phyloP scores from a whole-genome alignment of 139 green algal species.

The Chlamydomonas incerta region DNA sequence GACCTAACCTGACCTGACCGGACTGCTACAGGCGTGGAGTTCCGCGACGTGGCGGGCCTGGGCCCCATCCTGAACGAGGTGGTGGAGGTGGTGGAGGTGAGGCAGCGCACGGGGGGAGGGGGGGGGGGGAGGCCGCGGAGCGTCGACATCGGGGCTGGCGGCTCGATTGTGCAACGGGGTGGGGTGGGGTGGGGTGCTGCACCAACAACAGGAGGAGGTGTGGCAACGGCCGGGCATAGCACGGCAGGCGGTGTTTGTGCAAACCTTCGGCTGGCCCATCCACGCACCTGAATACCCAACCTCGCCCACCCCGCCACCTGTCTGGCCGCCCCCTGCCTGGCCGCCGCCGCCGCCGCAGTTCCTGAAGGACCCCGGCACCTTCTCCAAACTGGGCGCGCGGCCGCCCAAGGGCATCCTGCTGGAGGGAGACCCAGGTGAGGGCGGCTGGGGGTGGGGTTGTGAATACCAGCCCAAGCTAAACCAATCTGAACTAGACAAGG shows the following conservation, averaged over 20 bases:
- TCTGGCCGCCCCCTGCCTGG: neutral
- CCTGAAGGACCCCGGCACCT: slow-evolving; percentile 91
- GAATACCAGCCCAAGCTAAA: too few relatives aligned
- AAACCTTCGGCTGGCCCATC: too few relatives aligned
- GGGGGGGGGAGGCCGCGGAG: neutral
- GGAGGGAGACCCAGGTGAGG: slow-evolving; percentile 91
- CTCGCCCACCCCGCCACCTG: neutral
- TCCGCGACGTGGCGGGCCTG: slow-evolving; percentile 94
- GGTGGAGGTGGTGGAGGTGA: slow-evolving; percentile 67
- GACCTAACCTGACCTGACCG: too few relatives aligned
- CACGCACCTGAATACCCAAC: too few relatives aligned
- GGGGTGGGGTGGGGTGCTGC: too few relatives aligned
- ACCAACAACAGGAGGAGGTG: too few relatives aligned
- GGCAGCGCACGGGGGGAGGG: neutral
- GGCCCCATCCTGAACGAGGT: slow-evolving; percentile 88
- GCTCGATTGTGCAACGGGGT: too few relatives aligned
- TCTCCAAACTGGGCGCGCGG: slow-evolving; percentile 79
- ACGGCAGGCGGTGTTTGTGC: too few relatives aligned
- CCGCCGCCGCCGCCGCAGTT: slow-evolving; percentile 58
- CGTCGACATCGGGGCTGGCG: too few relatives aligned
- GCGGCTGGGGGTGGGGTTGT: slow-evolving; percentile 50
- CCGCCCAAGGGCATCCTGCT: slow-evolving; percentile 97
- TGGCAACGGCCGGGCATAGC: too few relatives aligned
- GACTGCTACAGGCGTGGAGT: slow-evolving; percentile 77
- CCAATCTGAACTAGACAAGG: too few relatives aligned